Percentiles rank a stretch among this genome's conserved stretches.
Evolutionary conservation across 106 monocot genomes (phyloP).

Genomic region (Allium fistulosum): DNA sequence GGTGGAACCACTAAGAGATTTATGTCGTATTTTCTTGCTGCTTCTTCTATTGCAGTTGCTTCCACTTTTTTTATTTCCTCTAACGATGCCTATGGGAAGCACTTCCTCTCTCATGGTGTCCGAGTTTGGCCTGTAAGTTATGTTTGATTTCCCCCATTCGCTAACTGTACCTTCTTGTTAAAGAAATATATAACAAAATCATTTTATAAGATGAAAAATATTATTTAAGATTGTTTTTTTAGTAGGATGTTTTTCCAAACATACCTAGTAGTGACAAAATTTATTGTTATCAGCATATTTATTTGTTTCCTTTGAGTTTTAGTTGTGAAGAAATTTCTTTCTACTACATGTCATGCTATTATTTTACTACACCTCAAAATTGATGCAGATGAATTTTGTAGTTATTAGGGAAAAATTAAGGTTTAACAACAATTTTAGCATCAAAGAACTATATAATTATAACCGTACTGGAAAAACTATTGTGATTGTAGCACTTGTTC

Average conservation of each 20-base stretch:
- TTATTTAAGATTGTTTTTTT: background rate
- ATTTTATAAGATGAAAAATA: background rate
- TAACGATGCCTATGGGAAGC: background rate
- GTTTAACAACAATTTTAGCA: no score
- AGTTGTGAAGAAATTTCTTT: no score
- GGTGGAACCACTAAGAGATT: conserved; percentile 27
- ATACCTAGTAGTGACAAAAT: background rate
- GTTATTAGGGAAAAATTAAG: no score
- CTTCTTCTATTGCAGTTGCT: conserved; percentile 43
- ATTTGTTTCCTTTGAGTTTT: background rate
- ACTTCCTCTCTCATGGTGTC: conserved; percentile 15
- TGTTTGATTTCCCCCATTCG: background rate
- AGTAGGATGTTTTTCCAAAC: background rate
- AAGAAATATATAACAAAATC: no score
- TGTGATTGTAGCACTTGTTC: no score
- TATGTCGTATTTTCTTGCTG: conserved; percentile 33
- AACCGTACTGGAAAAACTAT: no score
- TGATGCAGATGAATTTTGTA: no score
- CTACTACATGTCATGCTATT: no score
- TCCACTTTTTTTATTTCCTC: conserved; percentile 41
- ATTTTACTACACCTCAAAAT: no score
- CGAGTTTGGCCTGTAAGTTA: conserved; percentile 69
- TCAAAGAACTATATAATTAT: no score
- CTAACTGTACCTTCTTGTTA: background rate
- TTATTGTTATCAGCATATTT: background rate